Evolutionary conservation across 106 monocot species (phyloP).

Genomic region (Vanilla planifolia): DNA sequence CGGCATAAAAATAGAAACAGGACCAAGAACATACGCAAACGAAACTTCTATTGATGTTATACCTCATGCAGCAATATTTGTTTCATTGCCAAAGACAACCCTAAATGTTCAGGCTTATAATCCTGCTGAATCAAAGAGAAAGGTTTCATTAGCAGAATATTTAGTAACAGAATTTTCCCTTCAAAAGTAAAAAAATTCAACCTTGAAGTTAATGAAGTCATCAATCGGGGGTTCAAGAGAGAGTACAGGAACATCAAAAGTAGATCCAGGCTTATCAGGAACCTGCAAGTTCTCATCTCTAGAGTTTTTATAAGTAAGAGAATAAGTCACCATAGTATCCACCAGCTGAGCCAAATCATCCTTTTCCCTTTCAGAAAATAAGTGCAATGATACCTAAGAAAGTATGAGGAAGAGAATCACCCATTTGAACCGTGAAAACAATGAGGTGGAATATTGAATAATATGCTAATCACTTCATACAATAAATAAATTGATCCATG

Average conservation of each 20-base stretch:
- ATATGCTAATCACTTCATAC: neutral
- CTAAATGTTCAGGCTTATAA: constrained; percentile 45
- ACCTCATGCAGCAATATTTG: constrained; percentile 91
- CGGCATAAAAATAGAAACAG: too few species aligned
- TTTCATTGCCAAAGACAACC: constrained; percentile 64
- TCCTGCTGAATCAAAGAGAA: constrained; percentile 30
- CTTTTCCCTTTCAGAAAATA: constrained; percentile 82
- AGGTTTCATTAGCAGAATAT: too few species aligned
- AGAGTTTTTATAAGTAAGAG: constrained; percentile 66
- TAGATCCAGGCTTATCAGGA: constrained; percentile 22
- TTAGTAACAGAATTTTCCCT: constrained; percentile 1
- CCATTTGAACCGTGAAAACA: neutral
- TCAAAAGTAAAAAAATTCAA: neutral
- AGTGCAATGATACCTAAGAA: constrained; percentile 74
- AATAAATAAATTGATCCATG: too few species aligned
- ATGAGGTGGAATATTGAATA: neutral
- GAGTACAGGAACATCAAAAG: constrained; percentile 38
- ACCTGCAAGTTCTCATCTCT: constrained; percentile 36
- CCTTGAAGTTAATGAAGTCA: constrained; percentile 68
- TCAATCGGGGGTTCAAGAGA: constrained; percentile 68
- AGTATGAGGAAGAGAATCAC: neutral
- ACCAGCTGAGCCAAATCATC: constrained; percentile 69
- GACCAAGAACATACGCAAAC: too few species aligned
- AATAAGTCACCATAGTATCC: constrained; percentile 87
- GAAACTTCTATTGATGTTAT: constrained; percentile 5